Evolutionary conservation across 768 basidiomycete genomes (phyloP).

Genomic region (Calocera cornea): DNA sequence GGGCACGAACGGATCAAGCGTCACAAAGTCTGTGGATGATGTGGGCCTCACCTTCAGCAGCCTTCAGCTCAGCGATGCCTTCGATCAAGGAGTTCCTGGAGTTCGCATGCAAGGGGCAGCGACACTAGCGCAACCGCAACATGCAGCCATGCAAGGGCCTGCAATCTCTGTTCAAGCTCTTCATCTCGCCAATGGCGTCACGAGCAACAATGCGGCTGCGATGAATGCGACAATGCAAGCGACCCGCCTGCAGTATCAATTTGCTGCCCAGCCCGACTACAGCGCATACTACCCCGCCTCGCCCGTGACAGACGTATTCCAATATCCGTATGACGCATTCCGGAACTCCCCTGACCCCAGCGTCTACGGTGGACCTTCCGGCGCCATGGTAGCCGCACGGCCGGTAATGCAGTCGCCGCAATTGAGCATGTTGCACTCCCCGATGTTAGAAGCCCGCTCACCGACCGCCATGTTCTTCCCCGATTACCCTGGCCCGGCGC

Average conservation of each 20-base stretch:
- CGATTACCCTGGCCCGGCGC: conserved; percentile 38
- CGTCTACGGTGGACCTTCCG: conserved; percentile 28
- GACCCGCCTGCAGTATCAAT: conserved; percentile 37
- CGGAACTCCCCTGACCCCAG: conserved; percentile 35
- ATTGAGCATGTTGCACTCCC: not conserved
- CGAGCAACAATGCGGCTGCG: conserved; percentile 19
- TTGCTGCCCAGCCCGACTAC: conserved; percentile 39
- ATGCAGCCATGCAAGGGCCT: not conserved
- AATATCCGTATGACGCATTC: conserved; percentile 38
- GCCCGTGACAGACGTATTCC: conserved; percentile 42
- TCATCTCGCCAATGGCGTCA: not conserved
- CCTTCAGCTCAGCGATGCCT: not conserved
- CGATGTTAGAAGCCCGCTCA: not conserved
- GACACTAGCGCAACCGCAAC: not conserved
- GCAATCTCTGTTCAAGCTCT: not conserved
- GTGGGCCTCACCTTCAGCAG: not conserved
- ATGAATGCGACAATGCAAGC: conserved; percentile 29
- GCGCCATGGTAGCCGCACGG: not conserved
- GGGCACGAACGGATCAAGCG: not conserved
- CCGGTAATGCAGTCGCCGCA: conserved; percentile 1
- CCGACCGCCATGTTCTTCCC: conserved; percentile 37
- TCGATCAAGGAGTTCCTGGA: not conserved
- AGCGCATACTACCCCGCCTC: conserved; percentile 43
- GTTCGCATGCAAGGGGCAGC: not conserved
- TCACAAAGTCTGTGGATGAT: not conserved